Evolutionary conservation across 345 rosid genomes (phyloP), one percentile per base, ranked within the genome.

Genomic region (Aquilaria malaccensis): DNA sequence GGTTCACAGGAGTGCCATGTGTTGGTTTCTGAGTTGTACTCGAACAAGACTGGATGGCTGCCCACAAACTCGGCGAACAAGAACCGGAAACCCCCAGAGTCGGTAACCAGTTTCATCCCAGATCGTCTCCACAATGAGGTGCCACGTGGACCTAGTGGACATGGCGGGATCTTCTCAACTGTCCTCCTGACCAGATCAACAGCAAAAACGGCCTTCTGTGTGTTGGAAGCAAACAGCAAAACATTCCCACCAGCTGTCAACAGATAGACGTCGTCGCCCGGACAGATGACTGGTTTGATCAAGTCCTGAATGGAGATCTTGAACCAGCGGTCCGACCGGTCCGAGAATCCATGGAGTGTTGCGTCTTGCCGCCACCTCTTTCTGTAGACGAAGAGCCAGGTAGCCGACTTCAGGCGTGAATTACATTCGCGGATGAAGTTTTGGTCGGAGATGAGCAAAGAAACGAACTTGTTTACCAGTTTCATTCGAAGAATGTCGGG

Each of bases 101-200:
- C 72, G 13, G 74, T 53, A 4, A 81, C 67, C 61, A 87, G 66
- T 67, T 83, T 89, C 95, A 83, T 83, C 54, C 95, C 86, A 62
- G 89, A 85, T 56, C 91, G 68, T 15, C 92, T 72, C 95, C 97
- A 87, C 4, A 85, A 89, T 0, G 89, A 86, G 11, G 91, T 85
- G 46, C 89, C 86, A 66, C 88, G 97, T 70, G 86, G 91, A 67
- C 91, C 91, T 4, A 89, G 66, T 7, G 97, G 97, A 60, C 86
- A 81, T 3, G 86, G 74, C 3, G 82, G 87, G 74, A 87, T 79
- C 55, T 45, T 77, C 60, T 59, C 76, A 41, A 81, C 88, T 0
- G 63, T 67, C 65, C 71, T 78, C 30, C 63, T 61, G 0, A 70
- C 75, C 41, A 85, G 57, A 76, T 87, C 72, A 49, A 84, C 85